Percentiles rank a stretch among this genome's conserved stretches.
Evolutionary conservation across 176 grass and related monocot species (phyloP).

Genomic region (Eleusine indica): DNA sequence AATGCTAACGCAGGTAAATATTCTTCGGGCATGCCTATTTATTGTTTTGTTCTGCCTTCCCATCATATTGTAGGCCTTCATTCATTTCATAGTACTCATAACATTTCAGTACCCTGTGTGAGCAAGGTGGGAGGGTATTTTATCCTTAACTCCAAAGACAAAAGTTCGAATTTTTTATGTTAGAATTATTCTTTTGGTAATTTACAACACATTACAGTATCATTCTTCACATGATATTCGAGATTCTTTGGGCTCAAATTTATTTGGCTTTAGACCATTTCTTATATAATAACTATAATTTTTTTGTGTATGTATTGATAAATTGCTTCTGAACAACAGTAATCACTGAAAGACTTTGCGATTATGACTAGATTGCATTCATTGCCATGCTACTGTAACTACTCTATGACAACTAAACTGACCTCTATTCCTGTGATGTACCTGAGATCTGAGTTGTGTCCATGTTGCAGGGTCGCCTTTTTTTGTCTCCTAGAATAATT

Average conservation of each 20-base stretch:
- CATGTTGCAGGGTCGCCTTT: conserved; percentile 80
- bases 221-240: neutral
- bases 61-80: neutral
- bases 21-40: conserved; percentile 6
- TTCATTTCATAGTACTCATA: neutral
- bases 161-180: neutral
- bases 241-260: neutral
- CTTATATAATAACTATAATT: conserved; percentile 3
- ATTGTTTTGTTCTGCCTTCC: neutral
- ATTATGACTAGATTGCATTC: conserved; percentile 12
- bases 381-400: conserved; percentile 17
- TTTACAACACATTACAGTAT: neutral
- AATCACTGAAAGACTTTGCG: neutral
- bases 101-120: neutral
- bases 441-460: conserved; percentile 12
- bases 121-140: neutral
- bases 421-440: neutral
- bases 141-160: neutral
- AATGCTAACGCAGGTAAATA: conserved; percentile 78
- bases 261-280: neutral
- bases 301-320: neutral
- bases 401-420: conserved; percentile 4
- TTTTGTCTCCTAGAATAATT: conserved; percentile 96
- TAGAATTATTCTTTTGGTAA: neutral
- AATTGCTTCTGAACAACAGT: neutral